Conservation (phyloP, 129 eudicot genomes). For the Lactuca sativa region DNA sequence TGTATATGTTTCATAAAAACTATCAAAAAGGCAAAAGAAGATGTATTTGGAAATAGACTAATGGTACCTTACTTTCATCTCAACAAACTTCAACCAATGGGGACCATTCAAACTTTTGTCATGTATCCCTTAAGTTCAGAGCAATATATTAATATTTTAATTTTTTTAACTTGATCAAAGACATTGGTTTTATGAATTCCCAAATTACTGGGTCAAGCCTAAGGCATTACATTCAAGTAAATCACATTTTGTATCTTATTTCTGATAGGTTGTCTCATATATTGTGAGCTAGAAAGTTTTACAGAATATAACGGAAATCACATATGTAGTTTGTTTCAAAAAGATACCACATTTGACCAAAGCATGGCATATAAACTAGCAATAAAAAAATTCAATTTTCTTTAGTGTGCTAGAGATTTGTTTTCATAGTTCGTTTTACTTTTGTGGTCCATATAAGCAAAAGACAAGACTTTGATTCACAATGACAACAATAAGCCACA, state of each 20-base stretch:
- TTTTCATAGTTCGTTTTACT: neutral
- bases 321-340: neutral
- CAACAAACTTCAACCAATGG: conserved; percentile 35
- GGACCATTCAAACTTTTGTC: conserved; percentile 24
- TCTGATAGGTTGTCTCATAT: neutral
- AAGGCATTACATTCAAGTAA: neutral
- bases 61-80: conserved; percentile 38
- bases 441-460: neutral
- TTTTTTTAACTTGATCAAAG: neutral
- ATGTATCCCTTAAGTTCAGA: neutral
- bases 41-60: conserved; percentile 10
- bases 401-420: neutral
- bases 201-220: neutral
- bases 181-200: neutral
- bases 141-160: neutral
- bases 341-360: neutral
- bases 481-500: conserved; percentile 7
- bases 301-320: no score
- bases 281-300: neutral
- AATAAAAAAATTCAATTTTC: neutral
- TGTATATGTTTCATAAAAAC: conserved; percentile 23
- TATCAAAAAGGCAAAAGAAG: conserved; percentile 25
- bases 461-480: neutral
- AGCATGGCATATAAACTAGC: neutral
- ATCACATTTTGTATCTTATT: neutral